Conservation (phyloP, 2,329 filamentous ascomycete species). For the Leptographium wingfieldii region DNA sequence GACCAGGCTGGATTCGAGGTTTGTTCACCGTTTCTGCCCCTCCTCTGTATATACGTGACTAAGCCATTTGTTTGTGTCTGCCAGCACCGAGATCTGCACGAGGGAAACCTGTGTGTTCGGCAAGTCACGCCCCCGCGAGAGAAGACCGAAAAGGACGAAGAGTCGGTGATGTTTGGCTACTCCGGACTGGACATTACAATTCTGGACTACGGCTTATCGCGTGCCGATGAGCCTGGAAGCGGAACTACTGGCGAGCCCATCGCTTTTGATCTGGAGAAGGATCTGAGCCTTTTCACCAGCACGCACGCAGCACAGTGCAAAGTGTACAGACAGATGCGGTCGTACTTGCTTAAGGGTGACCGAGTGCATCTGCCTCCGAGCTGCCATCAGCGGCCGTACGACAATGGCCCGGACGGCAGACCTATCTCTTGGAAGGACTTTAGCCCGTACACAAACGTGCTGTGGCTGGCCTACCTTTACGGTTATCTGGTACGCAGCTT, state of each 20-base stretch:
- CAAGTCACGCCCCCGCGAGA: constrained; percentile 24
- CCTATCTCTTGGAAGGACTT: constrained; percentile 41
- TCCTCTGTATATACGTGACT: background rate
- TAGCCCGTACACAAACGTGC: constrained; percentile 49
- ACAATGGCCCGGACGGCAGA: constrained; percentile 28
- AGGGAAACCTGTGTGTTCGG: constrained; percentile 50
- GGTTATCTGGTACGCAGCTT: constrained; percentile 37
- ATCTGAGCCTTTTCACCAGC: constrained; percentile 47
- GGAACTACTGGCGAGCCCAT: constrained; percentile 24
- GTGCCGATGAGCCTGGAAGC: constrained; percentile 28
- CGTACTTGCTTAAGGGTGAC: constrained; percentile 39
- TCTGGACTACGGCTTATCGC: constrained; percentile 52
- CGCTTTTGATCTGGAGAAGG: constrained; percentile 47
- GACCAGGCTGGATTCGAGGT: constrained; percentile 48
- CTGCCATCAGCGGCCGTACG: constrained; percentile 34
- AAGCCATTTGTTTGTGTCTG: background rate
- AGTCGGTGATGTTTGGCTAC: constrained; percentile 35
- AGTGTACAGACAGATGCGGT: constrained; percentile 51
- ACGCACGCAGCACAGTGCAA: constrained; percentile 47
- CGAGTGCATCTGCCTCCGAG: constrained; percentile 35
- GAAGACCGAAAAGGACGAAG: constrained; percentile 16
- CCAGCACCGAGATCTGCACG: constrained; percentile 52
- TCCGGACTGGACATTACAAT: constrained; percentile 53
- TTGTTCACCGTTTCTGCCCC: background rate
- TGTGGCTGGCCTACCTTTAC: constrained; percentile 53